Percentiles rank a stretch among this genome's conserved stretches.
These are phyloP conservation scores for Phytophthora rubi DNA, from an alignment of 352 stramenopile species.

Conservation along the genomic window DNA sequence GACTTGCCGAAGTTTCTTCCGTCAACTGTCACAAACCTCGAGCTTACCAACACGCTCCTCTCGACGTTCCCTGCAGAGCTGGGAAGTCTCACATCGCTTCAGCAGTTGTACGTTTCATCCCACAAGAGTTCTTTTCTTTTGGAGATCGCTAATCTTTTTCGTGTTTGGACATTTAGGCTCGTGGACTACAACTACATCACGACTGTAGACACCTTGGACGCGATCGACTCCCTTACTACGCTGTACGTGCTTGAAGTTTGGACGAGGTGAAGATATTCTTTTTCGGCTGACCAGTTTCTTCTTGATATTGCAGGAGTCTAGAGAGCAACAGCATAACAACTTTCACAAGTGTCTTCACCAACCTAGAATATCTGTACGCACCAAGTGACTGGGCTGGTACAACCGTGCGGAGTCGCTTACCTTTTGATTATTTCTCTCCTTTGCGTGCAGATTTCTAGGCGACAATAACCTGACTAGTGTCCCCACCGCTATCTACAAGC, in stretches of 20 bases:
- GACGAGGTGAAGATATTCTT: background rate
- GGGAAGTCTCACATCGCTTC: constrained; percentile 20
- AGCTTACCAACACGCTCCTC: constrained; percentile 37
- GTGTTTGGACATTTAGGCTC: constrained; percentile 20
- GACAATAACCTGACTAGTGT: constrained; percentile 58
- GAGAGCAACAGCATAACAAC: constrained; percentile 58
- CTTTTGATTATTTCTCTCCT: background rate
- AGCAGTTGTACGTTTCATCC: constrained; percentile 26
- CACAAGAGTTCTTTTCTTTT: constrained; percentile 5
- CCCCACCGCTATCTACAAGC: constrained; percentile 50
- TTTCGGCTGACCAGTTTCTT: background rate
- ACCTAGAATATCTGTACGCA: constrained; percentile 51
- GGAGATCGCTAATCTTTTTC: background rate
- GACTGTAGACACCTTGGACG: constrained; percentile 23
- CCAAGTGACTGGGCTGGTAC: too few relatives aligned
- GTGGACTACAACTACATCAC: constrained; percentile 45
- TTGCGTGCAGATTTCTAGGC: constrained; percentile 40
- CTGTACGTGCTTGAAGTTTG: constrained; percentile 22
- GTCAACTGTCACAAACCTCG: constrained; percentile 29
- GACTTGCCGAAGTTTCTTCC: constrained; percentile 29
- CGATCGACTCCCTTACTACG: constrained; percentile 31
- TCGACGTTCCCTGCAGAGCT: constrained; percentile 31
- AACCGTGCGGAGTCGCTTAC: background rate
- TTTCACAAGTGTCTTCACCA: constrained; percentile 54
- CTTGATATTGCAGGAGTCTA: constrained; percentile 36